These are phyloP conservation scores for Ottelia alismoides DNA, from an alignment of 106 monocot genomes.

Conservation along the genomic window DNA sequence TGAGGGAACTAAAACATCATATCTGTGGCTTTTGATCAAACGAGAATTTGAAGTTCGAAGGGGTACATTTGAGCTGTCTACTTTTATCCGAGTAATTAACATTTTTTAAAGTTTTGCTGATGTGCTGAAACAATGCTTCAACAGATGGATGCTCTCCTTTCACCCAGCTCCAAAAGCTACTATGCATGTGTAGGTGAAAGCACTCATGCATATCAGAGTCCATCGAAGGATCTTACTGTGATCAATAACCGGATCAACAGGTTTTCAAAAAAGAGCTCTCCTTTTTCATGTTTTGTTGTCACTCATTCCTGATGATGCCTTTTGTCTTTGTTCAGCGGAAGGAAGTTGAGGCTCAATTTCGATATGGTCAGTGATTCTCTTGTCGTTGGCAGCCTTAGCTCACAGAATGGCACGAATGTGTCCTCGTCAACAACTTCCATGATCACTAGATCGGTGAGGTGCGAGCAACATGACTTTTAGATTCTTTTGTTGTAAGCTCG, in stretches of 20 bases:
- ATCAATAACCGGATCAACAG: conserved; percentile 55
- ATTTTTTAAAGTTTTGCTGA: too few relatives aligned
- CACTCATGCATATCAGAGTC: conserved; percentile 76
- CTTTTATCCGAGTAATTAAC: too few relatives aligned
- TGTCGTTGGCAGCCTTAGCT: conserved; percentile 41
- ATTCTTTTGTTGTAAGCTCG: too few relatives aligned
- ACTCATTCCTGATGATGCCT: not conserved
- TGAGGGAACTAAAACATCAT: too few relatives aligned
- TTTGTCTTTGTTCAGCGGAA: conserved; percentile 20
- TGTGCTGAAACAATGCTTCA: not conserved
- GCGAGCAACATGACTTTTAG: conserved; percentile 31
- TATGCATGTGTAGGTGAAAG: conserved; percentile 80
- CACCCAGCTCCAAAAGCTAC: conserved; percentile 76
- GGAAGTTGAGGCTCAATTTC: conserved; percentile 35
- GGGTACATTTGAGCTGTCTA: too few relatives aligned
- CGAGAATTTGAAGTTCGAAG: too few relatives aligned
- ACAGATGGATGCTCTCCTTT: conserved; percentile 61
- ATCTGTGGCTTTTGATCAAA: too few relatives aligned
- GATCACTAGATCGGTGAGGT: conserved; percentile 15
- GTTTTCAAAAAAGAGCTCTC: too few relatives aligned
- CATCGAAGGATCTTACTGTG: conserved; percentile 65
- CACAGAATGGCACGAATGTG: conserved; percentile 25
- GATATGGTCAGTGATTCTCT: conserved; percentile 44
- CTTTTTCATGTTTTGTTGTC: too few relatives aligned
- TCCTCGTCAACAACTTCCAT: conserved; percentile 6